Conservation (phyloP, 257 asterid species). For the Lavandula angustifolia region DNA sequence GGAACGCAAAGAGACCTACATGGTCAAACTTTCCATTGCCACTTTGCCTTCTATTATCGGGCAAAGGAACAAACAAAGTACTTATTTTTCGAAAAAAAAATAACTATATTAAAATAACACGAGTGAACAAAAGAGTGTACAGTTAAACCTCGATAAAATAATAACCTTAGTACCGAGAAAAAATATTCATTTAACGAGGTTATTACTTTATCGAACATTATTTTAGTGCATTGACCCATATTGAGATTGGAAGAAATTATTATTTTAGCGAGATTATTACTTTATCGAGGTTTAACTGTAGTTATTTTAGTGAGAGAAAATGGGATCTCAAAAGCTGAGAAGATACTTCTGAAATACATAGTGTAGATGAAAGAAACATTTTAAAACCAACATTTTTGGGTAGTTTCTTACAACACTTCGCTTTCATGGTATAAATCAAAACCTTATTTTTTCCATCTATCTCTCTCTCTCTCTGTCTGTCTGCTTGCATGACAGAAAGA, state of each 20-base stretch:
- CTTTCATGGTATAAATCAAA: conserved; percentile 52
- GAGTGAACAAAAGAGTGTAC: background rate
- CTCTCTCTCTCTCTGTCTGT: background rate
- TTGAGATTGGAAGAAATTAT: no score
- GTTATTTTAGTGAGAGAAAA: no score
- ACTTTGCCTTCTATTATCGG: conserved; percentile 36
- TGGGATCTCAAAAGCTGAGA: background rate
- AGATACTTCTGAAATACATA: conserved; percentile 25
- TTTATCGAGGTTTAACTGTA: no score
- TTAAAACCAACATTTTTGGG: conserved; percentile 48
- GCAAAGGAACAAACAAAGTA: conserved; percentile 42
- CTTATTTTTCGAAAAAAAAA: conserved; percentile 2
- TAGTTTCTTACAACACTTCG: conserved; percentile 52
- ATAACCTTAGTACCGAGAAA: no score
- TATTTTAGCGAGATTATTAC: no score
- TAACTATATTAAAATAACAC: background rate
- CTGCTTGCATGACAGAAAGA: conserved; percentile 31
- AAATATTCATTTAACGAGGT: no score
- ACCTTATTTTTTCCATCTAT: conserved; percentile 13
- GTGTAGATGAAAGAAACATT: conserved; percentile 65
- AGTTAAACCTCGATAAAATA: no score
- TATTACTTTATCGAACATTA: no score
- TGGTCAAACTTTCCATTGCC: conserved; percentile 44
- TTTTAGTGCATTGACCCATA: no score
- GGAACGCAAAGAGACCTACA: conserved; percentile 30